Evolutionary conservation across 1,139 yeast species (phyloP).

Genomic region (Pichia sp.): DNA sequence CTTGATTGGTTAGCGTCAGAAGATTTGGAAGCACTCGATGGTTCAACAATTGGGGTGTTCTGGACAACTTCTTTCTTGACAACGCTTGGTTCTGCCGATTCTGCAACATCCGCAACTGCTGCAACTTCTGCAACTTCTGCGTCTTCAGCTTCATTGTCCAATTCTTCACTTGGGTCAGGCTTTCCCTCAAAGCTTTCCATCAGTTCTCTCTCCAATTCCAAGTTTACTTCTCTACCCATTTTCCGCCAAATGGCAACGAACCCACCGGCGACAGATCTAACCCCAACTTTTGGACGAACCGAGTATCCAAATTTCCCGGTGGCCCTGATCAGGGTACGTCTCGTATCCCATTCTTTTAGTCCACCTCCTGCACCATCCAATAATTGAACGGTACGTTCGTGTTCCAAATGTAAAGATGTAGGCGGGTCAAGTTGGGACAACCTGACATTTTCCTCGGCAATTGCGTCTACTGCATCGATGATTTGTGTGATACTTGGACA

Average conservation of each 20-base stretch:
- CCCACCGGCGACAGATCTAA: conserved; percentile 44
- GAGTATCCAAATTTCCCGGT: conserved; percentile 39
- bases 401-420: conserved; percentile 15
- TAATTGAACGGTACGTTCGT: conserved; percentile 37
- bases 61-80: background rate
- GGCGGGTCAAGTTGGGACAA: conserved; percentile 6
- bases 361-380: conserved; percentile 47
- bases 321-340: conserved; percentile 35
- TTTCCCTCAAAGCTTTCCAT: conserved; percentile 12
- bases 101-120: too few species aligned
- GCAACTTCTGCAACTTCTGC: background rate
- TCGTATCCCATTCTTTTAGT: conserved; percentile 40
- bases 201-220: conserved; percentile 14
- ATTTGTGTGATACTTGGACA: conserved; percentile 46
- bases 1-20: conserved; percentile 1
- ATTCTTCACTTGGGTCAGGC: background rate
- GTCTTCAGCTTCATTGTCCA: background rate
- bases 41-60: background rate
- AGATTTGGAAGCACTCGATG: background rate
- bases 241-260: conserved; percentile 38
- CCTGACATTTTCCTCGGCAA: conserved; percentile 24
- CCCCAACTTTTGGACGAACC: conserved; percentile 45
- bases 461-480: conserved; percentile 33
- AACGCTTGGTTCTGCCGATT: too few species aligned
- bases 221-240: conserved; percentile 16